Percentiles rank a stretch among this genome's conserved stretches.
phyloP scores from a whole-genome alignment of 345 rosid genomes.

The Eucalyptus regnans region DNA sequence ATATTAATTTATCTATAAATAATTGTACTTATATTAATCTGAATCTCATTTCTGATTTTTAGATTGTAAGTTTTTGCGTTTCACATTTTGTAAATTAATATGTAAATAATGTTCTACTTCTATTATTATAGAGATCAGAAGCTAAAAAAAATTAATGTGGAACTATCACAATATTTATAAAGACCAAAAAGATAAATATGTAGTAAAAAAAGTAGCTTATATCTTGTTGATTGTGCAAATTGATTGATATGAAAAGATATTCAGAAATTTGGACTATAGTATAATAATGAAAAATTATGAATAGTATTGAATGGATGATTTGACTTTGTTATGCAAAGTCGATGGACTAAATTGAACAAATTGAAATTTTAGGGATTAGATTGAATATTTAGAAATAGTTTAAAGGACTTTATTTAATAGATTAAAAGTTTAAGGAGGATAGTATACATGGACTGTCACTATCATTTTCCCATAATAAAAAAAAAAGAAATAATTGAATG shows the following conservation, averaged over 20 bases:
- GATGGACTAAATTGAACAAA: background rate
- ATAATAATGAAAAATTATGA: background rate
- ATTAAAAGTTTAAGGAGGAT: background rate
- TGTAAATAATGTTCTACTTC: background rate
- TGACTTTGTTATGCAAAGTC: rapidly evolving
- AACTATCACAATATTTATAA: background rate
- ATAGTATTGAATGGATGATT: background rate
- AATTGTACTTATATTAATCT: background rate
- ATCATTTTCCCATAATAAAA: too few relatives aligned
- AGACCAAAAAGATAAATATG: background rate
- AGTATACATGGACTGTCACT: rapidly evolving
- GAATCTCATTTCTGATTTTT: too few relatives aligned
- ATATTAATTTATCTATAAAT: too few relatives aligned
- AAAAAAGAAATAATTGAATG: background rate
- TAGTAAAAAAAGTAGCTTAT: too few relatives aligned
- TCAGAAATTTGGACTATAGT: background rate
- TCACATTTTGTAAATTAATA: too few relatives aligned
- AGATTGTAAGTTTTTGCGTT: too few relatives aligned
- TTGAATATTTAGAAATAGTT: background rate
- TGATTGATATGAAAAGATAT: background rate
- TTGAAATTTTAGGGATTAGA: background rate
- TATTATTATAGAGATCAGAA: too few relatives aligned
- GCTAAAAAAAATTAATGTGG: background rate
- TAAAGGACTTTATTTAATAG: rapidly evolving
- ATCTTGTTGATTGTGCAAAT: background rate